Conservation (phyloP, 139 green algal genomes). For the Chlamydomonas sp. region DNA sequence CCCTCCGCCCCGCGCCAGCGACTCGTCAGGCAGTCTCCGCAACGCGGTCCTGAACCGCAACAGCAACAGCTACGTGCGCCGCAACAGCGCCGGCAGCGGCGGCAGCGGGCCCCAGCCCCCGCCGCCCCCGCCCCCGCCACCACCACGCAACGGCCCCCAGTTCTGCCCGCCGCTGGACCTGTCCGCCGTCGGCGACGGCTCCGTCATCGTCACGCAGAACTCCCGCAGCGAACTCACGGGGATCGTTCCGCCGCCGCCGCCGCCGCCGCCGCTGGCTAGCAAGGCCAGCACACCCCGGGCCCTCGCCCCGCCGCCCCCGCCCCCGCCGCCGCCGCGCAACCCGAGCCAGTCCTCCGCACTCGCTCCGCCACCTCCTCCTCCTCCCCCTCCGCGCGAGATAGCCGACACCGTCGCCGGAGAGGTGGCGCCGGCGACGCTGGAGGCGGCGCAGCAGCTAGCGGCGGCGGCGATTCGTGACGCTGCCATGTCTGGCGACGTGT, state of each 20-base stretch:
- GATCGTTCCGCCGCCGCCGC: conserved; percentile 9
- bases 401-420: background rate
- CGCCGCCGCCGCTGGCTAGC: conserved; percentile 16
- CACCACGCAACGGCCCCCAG: conserved; percentile 13
- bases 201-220: conserved; percentile 24
- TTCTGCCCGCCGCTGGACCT: conserved; percentile 34
- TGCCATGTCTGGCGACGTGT: background rate
- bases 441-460: conserved; percentile 17
- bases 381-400: background rate
- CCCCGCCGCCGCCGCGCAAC: conserved; percentile 18
- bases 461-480: conserved; percentile 19
- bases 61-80: conserved; percentile 6
- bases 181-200: conserved; percentile 1
- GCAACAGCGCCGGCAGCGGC: conserved; percentile 28
- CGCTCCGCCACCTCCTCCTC: background rate
- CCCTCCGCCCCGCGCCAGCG: background rate
- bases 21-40: background rate
- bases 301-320: background rate
- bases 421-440: background rate
- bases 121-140: conserved; percentile 16
- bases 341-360: background rate
- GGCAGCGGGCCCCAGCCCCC: background rate
- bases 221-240: background rate
- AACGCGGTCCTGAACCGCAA: background rate
- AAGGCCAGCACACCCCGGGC: conserved; percentile 18